Base-by-base conservation (phyloP, 2,329 filamentous ascomycete species). In the Fusarium sp. region DNA sequence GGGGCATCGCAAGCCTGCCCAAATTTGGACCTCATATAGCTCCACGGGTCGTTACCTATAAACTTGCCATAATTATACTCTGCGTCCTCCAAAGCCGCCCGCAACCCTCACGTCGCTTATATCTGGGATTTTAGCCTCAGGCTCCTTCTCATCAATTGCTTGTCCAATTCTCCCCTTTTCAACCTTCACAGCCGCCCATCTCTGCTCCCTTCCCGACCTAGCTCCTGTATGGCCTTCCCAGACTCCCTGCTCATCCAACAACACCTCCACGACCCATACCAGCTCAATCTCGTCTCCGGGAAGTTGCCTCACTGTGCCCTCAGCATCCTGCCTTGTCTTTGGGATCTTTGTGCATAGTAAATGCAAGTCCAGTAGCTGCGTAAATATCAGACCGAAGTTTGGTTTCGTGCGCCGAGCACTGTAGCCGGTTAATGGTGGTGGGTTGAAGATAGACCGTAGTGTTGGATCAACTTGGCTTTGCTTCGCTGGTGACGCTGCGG, bases 341-440 rank as follows among this genome's bases (percentile, higher is more conserved):
- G 87, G 85, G 2, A 89, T 69, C 7, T 77, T 77, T 9, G 85
- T 86, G 66, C 86, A 85, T 6, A 91, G 81, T 10, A 91, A 72
- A 68, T 91, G 89, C 24, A 90, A 58, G 51, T 90, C 85, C 1
- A 89, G 81, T 47, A 90, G 82, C 78, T 89, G 86, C 11, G 85
- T 75, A 70, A 91, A 91, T 9, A 88, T 84, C 20, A 85, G 81
- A 10, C 89, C 89, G 62, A 89, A 90, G 22, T 83, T 83, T 11
- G 88, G 87, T 67, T 86, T 89, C 69, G 82, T 85, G 59, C 80
- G 77, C 53, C 74, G 44, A 45, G 66, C 67, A n/a, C 70, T 68
- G 15, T 74, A 53, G 50, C 70, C 54, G 44, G 72, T 35, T 26
- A 75, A 63, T 20, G 76, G 78, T 3, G 80, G 79, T 1, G 83